Evolutionary conservation across 2,329 filamentous ascomycete species (phyloP).

Genomic region (Phialemoniopsis sp.): DNA sequence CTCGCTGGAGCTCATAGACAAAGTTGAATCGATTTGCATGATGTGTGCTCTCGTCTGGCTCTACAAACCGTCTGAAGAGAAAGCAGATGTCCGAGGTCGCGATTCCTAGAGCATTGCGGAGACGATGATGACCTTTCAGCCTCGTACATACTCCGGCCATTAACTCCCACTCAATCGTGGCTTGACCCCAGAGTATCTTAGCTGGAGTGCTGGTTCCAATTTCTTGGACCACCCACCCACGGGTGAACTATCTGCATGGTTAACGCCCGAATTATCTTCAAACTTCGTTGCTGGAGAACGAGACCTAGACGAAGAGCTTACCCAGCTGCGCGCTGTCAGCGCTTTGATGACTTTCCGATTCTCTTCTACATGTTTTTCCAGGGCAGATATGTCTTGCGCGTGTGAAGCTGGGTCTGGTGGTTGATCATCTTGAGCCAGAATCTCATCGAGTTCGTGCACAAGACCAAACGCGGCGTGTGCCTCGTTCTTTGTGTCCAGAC

Average conservation of each 20-base stretch:
- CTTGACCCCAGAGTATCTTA: conserved; percentile 3
- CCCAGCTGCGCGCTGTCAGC: background rate
- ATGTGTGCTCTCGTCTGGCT: conserved; percentile 3
- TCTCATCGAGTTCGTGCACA: background rate
- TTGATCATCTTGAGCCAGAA: background rate
- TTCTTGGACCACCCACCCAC: conserved; percentile 4
- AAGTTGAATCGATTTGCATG: conserved; percentile 6
- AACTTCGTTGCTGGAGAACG: too few relatives aligned
- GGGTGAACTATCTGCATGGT: background rate
- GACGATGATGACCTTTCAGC: conserved; percentile 2
- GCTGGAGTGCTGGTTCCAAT: conserved; percentile 3
- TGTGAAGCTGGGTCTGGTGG: background rate
- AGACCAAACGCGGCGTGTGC: background rate
- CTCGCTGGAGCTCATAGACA: conserved; percentile 5
- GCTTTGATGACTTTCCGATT: background rate
- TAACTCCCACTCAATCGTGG: conserved; percentile 3
- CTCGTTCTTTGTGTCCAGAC: too few relatives aligned
- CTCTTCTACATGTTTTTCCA: background rate
- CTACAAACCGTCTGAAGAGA: conserved; percentile 2
- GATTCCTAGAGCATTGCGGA: conserved; percentile 3
- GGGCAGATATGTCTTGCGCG: too few relatives aligned
- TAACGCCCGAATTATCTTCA: too few relatives aligned
- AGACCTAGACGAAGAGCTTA: background rate
- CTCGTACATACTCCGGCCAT: conserved; percentile 1
- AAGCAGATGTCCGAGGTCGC: conserved; percentile 1